Base-by-base conservation (phyloP, 495 filamentous ascomycete genomes). In the Xylaria castorea region DNA sequence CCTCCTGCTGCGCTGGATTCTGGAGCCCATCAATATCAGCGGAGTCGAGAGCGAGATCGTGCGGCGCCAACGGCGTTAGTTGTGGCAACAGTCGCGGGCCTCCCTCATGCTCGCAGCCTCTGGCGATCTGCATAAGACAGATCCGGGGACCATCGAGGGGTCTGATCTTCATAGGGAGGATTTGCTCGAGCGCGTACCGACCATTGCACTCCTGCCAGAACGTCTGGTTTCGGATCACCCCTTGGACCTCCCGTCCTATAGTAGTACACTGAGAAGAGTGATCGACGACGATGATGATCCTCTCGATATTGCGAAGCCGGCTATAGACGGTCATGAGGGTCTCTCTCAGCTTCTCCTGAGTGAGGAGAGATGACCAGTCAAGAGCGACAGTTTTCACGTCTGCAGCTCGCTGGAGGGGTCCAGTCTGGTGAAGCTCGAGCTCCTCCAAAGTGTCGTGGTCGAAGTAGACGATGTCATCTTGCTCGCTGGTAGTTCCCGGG, bases 121-220 rank as follows among this genome's bases (percentile, higher is more conserved):
- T 4, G 25, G 7, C 9, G n/a, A 51, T 11, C 48, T 4, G 20
- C 1, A 12, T 5, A 14, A 14, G 25, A 55, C 12, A 30, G 25
- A 55, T 18, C 11, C 5, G 51, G 51, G 51, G 51, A 14, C 5
- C 25, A 16, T 16, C 5, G 9, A 5, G 25, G 51, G 25, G 9
- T 3, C 12, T 25, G 8, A 9, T 25, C n/a, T 8, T 9, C 5
- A 55, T 2, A 14, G 51, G 51, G 25, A 27, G 51, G 60, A 63
- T 63, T 20, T 40, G 60, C 11, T 42, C 60, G 20, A 63, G 32
- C 14, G 60, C 60, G 12, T 44, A 38, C n/a, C 16, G 36, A 3
- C 34, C 20, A 63, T 63, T 63, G 12, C 60, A 63, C 34, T 63
- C 60, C 14, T 27, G 18, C 60, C 60, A 63, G 60, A 63, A 63